Percentiles rank a stretch among this genome's conserved stretches.
These are phyloP conservation scores for Nitzschia inconspicua DNA, from an alignment of 108 stramenopile genomes.

Conservation along the genomic window DNA sequence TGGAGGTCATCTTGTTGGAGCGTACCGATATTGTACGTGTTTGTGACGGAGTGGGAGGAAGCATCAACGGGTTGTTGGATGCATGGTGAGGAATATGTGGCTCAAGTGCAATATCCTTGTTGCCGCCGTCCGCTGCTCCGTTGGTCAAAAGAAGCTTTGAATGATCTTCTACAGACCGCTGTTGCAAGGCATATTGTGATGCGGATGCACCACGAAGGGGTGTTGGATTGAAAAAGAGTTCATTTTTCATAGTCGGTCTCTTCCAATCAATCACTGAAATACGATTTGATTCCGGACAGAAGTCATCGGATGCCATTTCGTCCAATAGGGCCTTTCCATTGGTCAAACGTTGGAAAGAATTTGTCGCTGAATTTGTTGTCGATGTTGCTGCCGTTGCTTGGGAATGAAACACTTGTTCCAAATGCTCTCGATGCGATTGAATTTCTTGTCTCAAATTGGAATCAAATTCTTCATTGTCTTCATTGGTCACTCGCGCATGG, in stretches of 20 bases:
- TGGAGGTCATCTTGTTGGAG: not conserved
- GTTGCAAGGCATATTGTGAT: not conserved
- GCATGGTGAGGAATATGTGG: not conserved
- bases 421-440: slow-evolving; percentile 30
- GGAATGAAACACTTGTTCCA: slow-evolving; percentile 21
- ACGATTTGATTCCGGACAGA: slow-evolving; percentile 21
- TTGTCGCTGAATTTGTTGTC: not conserved
- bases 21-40: not conserved
- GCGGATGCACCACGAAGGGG: slow-evolving; percentile 1
- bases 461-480: slow-evolving; percentile 85
- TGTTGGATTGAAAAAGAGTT: slow-evolving; percentile 41
- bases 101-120: too few relatives aligned
- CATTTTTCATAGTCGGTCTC: slow-evolving; percentile 26
- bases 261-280: slow-evolving; percentile 3
- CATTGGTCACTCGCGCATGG: slow-evolving; percentile 70
- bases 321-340: slow-evolving; percentile 12
- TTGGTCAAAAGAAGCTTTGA: not conserved
- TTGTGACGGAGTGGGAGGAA: slow-evolving; percentile 5
- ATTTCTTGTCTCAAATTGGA: slow-evolving; percentile 50
- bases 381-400: not conserved
- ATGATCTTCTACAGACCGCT: not conserved
- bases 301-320: slow-evolving; percentile 34
- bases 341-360: not conserved
- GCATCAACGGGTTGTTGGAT: slow-evolving; percentile 3
- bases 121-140: too few relatives aligned